These are phyloP conservation scores for Zangia roseola DNA, from an alignment of 768 basidiomycete genomes.

Conservation along the genomic window DNA sequence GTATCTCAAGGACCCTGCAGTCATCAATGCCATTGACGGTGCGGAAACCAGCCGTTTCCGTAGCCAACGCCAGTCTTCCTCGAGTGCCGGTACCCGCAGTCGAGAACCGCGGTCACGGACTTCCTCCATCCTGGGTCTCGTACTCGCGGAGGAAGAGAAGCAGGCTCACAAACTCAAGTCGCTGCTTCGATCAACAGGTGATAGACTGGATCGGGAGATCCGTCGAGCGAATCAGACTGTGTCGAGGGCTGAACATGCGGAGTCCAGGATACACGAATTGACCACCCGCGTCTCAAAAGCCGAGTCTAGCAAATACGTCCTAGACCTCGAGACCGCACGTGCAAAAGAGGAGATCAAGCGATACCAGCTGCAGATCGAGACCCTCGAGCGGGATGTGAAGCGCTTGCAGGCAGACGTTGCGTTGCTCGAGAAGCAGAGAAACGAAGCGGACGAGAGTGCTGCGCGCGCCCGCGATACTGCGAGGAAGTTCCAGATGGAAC, in stretches of 20 bases:
- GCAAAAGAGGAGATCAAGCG: conserved; percentile 47
- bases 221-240: conserved; percentile 52
- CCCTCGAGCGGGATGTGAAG: conserved; percentile 43
- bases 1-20: conserved; percentile 44
- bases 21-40: conserved; percentile 35
- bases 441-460: conserved; percentile 44
- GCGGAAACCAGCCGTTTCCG: conserved; percentile 29
- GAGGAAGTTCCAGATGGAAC: conserved; percentile 41
- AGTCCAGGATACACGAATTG: conserved; percentile 45
- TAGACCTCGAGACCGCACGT: conserved; percentile 40
- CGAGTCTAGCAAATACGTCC: conserved; percentile 41
- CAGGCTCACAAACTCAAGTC: conserved; percentile 55
- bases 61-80: conserved; percentile 32
- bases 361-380: conserved; percentile 47
- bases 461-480: conserved; percentile 44
- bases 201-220: conserved; percentile 56
- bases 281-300: conserved; percentile 36
- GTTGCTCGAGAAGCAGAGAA: conserved; percentile 35
- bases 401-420: conserved; percentile 30
- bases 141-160: conserved; percentile 54
- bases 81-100: conserved; percentile 39
- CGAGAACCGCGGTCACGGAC: conserved; percentile 34
- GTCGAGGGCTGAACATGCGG: conserved; percentile 50
- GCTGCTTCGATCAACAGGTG: conserved; percentile 48
- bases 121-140: conserved; percentile 41